Base-by-base conservation (phyloP, 176 grass and related monocot species). In the Cenchrus americanus region DNA sequence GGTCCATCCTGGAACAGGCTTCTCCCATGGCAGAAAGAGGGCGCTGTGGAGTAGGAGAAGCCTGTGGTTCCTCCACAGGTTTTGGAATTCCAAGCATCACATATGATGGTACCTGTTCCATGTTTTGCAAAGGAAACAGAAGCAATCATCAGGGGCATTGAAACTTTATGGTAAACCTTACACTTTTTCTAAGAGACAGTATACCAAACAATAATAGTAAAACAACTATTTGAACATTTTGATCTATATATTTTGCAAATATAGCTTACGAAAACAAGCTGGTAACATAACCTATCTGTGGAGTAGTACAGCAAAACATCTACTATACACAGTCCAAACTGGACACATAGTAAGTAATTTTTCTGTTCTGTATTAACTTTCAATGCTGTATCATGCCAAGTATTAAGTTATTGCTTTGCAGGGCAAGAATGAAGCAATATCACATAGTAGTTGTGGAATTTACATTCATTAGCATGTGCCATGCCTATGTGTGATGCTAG, bases 1-100 rank as follows among this genome's bases (percentile, higher is more conserved):
- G 81, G 84, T 99, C 91, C 83, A 88, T 78, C 81, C 93, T 94
- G 79, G 91, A 86, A 79, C 93, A 99, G 53, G 96, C 96, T 89
- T 99, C 96, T 60, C 91, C 93, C 82, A 99, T 89, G 62, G 91
- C 66, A 64, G 93, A 96, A 74, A 99, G 88, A 79, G 88, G 88
- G 77, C 66, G 82, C 68, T 89, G 89, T 50, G 61, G 77, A 67
- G 64, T 77, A 64, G 88, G 88, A 78, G 76, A 83, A 5, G 84
- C 30, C 72, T 72, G 85, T 43, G 83, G 52, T 74, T 58, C 73
- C 79, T 90, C 80, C 32, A 68, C 79, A 53, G 84, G 84, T 60
- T 86, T 79, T 17, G 84, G 13, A 74, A 90, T 63, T 79, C 88
- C 88, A 83, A 90, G 88, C 88, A 90, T 86, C 80, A 79, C 79